Percentiles rank a stretch among this genome's conserved stretches.
Evolutionary conservation across 148 eudicot genomes (phyloP).

Genomic region (Silene uniflora): DNA sequence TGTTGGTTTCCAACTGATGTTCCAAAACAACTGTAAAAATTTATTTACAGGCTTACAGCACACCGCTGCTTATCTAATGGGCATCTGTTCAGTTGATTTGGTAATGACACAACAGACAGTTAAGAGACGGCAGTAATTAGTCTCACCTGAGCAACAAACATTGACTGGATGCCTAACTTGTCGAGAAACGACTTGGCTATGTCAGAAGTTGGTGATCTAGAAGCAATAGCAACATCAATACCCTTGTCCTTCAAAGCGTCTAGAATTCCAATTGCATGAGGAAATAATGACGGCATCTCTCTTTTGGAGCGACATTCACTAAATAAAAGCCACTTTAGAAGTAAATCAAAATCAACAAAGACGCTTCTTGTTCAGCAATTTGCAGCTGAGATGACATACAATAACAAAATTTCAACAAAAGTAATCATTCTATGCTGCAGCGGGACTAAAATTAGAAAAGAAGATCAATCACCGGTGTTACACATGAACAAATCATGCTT

Average conservation of each 20-base stretch:
- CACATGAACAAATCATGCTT: too few species aligned
- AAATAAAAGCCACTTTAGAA: constrained; percentile 9
- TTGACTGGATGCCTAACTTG: constrained; percentile 67
- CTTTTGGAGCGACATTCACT: constrained; percentile 96
- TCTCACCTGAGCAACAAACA: constrained; percentile 92
- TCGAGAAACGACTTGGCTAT: constrained; percentile 82
- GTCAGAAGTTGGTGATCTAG: constrained; percentile 94
- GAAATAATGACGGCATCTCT: constrained; percentile 83
- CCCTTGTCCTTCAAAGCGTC: constrained; percentile 90
- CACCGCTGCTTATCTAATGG: too few species aligned
- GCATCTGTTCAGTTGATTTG: neutral
- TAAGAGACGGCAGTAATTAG: neutral
- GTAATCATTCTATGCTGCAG: neutral
- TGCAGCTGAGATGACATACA: neutral
- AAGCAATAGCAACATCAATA: constrained; percentile 79
- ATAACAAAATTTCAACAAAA: constrained; percentile 1
- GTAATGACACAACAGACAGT: neutral
- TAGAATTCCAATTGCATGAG: constrained; percentile 84
- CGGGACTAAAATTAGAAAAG: neutral
- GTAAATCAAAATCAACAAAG: constrained; percentile 3
- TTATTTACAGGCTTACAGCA: too few species aligned
- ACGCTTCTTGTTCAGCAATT: neutral
- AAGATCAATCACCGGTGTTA: neutral
- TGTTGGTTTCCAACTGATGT: too few species aligned
- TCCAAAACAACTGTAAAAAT: too few species aligned